Evolutionary conservation across 495 filamentous ascomycete genomes (phyloP).

Genomic region (Penicillium ochrochloron): DNA sequence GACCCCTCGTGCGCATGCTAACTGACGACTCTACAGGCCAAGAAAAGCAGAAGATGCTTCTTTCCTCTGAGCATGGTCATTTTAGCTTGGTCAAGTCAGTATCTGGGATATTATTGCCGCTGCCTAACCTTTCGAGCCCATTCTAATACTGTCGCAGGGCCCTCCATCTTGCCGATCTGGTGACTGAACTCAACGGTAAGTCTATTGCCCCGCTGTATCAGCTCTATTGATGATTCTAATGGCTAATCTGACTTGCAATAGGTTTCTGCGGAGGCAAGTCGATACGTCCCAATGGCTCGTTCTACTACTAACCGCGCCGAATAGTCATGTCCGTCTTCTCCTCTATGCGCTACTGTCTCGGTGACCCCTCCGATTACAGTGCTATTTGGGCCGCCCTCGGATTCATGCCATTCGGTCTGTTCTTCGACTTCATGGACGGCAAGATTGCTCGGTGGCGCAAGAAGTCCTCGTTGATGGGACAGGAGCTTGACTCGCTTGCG

Average conservation of each 20-base stretch:
- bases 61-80: constrained; percentile 76
- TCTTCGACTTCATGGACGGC: constrained; percentile 99
- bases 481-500: constrained; percentile 96
- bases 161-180: constrained; percentile 91
- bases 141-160: constrained; percentile 56
- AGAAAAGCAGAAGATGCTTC: constrained; percentile 86
- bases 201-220: not conserved
- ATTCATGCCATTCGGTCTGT: constrained; percentile 91
- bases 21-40: constrained; percentile 56
- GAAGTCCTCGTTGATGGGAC: constrained; percentile 96
- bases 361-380: constrained; percentile 63
- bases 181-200: constrained; percentile 92
- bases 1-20: constrained; percentile 12
- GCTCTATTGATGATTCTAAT: not conserved
- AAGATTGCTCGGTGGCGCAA: constrained; percentile 94
- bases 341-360: constrained; percentile 91
- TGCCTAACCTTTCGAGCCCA: constrained; percentile 15
- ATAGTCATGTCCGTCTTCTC: constrained; percentile 91
- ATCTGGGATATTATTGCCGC: constrained; percentile 4
- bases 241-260: constrained; percentile 33
- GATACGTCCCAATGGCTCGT: constrained; percentile 10
- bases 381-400: constrained; percentile 80
- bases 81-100: constrained; percentile 73
- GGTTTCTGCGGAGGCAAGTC: constrained; percentile 60
- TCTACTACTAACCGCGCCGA: constrained; percentile 32